A percentile compares a stretch with the other conserved stretches of the same genome.
phyloP scores from a whole-genome alignment of 352 stramenopile genomes.

The Poterioochromonas sp. region DNA sequence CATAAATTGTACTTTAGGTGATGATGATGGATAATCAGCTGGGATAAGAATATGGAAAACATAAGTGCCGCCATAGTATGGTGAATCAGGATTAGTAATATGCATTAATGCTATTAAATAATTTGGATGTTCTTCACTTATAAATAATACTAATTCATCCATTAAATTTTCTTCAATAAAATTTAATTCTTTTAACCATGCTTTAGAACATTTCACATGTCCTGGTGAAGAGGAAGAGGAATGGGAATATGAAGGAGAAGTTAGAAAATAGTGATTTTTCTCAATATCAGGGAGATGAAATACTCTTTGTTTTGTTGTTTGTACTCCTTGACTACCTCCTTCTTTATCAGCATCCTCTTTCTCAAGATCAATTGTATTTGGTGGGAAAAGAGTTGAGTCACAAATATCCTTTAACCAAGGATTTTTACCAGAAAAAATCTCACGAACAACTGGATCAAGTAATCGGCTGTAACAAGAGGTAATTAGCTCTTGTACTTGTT shows the following conservation, averaged over 20 bases:
- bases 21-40: slow-evolving; percentile 54
- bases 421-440: background rate
- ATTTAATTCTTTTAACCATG: background rate
- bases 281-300: background rate
- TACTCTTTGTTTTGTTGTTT: background rate
- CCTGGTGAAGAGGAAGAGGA: background rate
- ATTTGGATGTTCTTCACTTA: background rate
- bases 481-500: background rate
- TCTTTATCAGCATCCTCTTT: background rate
- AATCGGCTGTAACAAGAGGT: too few species aligned
- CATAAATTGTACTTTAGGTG: slow-evolving; percentile 60
- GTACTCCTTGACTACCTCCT: background rate
- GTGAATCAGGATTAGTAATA: slow-evolving; percentile 43
- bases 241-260: background rate
- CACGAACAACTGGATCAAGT: background rate
- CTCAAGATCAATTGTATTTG: background rate
- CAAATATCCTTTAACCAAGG: background rate
- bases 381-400: background rate
- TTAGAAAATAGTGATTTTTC: background rate
- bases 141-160: background rate
- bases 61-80: slow-evolving; percentile 57
- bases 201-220: background rate
- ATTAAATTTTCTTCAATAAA: background rate
- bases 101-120: background rate
- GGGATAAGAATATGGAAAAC: slow-evolving; percentile 65